Evolutionary conservation across 345 rosid genomes (phyloP), one percentile per base, ranked within the genome.

Genomic region (Eutrema heterophyllum): DNA sequence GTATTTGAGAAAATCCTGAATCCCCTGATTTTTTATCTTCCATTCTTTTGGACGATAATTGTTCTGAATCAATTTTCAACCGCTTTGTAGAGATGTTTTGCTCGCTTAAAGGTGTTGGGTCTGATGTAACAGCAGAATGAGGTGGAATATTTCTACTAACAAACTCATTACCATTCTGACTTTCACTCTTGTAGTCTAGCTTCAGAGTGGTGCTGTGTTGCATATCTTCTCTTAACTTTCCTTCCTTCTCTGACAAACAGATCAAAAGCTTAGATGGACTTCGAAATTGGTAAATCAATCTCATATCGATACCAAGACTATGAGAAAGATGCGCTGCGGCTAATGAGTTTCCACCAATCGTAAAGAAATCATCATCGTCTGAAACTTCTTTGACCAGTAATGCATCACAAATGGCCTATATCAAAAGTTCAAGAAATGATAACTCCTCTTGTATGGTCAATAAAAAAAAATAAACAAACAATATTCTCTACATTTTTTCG

Each of bases 271-370:
- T 79, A 50, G 81, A 74, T 15, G 99, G 90, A 82, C 87, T 88
- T 57, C 93, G 88, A 76, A 79, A 84, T 62, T 83, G 78, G 39
- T 95, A 92, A 45, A 92, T 77, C 83, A 90, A 66, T 80, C 86
- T 85, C 93, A 95, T 89, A 79, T 83, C 83, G 72, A 90, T 87
- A 67, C 97, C 89, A 51, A 95, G 84, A 81, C 78, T 83, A 80
- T 90, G 88, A 71, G 92, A 84, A 82, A 78, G 89, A 76, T 90
- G 93, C 5, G 99, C 96, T 38, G 99, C 99, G 24, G 93, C 57
- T 58, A 95, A 71, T 46, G 99, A 95, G 81, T 89, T 86, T 70
- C 99, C 99, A 72, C 97, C 99, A 75, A 90, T 79, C 46, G 64
- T 67, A 81, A 95, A 95, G 83, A 95, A 95, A 84, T 95, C 86